Evolutionary conservation across 305 asterid genomes (phyloP), one percentile per base, ranked within the genome.

Genomic region (Fraxinus paxiana): DNA sequence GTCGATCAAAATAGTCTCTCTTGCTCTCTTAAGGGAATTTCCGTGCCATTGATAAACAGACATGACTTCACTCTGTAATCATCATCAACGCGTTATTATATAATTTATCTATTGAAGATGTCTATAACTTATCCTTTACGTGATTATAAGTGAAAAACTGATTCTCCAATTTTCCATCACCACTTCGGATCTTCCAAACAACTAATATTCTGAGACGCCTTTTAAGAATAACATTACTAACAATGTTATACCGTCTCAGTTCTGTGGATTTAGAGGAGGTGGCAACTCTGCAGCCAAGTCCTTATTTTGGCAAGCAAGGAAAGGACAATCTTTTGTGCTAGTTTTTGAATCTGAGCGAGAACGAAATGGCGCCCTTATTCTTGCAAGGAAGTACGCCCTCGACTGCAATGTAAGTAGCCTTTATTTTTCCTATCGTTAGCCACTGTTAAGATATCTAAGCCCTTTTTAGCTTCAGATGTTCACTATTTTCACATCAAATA

Each of bases 221-320:
- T 28, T 13, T 30, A 26, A 17, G 56, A 71, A 35, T 8, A 24
- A n/a, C 26, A 65, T 71, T 34, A 28, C 35, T 63, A 35, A 76
- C 65, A 72, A 69, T 2, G 12, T n/a, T 43, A 5, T 41, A 33
- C 46, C 34, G 30, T 61, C 67, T 76, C 89, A 95, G 98, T 89
- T 93, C 48, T 93, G 95, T 77, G 98, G 99, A 79, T 96, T 96
- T 82, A 89, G 99, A 89, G 99, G 99, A 69, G 99, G 99, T 0
- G 99, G 99, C 71, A 96, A 92, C 87, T 87, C 98, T 48, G 97
- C 99, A 24, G 92, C 97, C 26, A 96, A 96, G 88, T 91, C 98
- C 12, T 89, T 96, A 79, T 96, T 87, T 84, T 96, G 99, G 99
- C 98, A 90, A 86, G 92, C 97, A 41, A 88, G 97, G 18, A 96